Conservation (phyloP, 2,329 filamentous ascomycete genomes). For the Passalora sequoiae region DNA sequence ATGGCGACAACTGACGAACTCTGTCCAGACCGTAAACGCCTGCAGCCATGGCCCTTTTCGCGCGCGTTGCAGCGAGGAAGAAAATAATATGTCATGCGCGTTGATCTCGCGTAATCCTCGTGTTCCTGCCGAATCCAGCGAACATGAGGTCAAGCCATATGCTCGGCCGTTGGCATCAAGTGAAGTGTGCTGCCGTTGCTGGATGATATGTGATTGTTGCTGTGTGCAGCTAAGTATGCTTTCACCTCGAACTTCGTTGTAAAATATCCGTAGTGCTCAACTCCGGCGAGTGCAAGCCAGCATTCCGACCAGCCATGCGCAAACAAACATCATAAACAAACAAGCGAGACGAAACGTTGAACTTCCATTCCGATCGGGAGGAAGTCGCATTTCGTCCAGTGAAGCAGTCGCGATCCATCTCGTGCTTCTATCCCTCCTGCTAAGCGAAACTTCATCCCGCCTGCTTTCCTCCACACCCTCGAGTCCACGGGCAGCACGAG, state of each 20-base stretch:
- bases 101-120: background rate
- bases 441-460: background rate
- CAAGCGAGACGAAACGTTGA: background rate
- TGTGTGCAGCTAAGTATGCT: too few species aligned
- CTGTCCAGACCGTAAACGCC: too few species aligned
- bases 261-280: background rate
- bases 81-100: too few species aligned
- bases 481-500: background rate
- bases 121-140: too few species aligned
- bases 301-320: constrained; percentile 5
- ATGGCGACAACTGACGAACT: too few species aligned
- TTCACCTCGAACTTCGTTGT: background rate
- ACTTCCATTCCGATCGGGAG: background rate
- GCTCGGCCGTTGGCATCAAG: too few species aligned
- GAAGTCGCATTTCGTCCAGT: background rate
- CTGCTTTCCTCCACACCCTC: background rate
- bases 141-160: too few species aligned
- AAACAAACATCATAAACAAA: constrained; percentile 9
- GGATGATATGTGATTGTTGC: too few species aligned
- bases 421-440: constrained; percentile 7
- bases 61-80: too few species aligned
- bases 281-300: background rate
- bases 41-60: too few species aligned
- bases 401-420: background rate
- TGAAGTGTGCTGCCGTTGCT: too few species aligned